phyloP scores from a whole-genome alignment of 1,284 basidiomycete species.

The Trichosporon sp. region DNA sequence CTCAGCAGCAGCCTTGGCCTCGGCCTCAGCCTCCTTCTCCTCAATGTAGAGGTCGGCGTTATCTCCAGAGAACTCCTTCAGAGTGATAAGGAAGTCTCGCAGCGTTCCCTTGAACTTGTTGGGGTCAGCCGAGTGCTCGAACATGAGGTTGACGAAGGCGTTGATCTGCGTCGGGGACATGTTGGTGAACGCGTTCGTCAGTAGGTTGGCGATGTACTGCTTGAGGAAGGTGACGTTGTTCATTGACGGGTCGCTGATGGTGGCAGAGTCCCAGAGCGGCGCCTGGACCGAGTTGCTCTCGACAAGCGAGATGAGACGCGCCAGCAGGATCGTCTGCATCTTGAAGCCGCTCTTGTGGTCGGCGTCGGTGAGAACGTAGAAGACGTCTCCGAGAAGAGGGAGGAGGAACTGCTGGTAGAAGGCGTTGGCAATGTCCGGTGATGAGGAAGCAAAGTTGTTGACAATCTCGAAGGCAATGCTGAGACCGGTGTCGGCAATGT shows the following conservation, averaged over 20 bases:
- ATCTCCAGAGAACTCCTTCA: conserved; percentile 84
- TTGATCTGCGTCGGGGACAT: conserved; percentile 75
- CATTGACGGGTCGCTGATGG: conserved; percentile 68
- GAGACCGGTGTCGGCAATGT: conserved; percentile 93
- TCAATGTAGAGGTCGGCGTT: conserved; percentile 84
- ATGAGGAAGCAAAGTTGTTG: conserved; percentile 87
- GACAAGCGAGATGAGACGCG: conserved; percentile 89
- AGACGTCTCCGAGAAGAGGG: conserved; percentile 89
- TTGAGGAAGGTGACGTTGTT: conserved; percentile 79
- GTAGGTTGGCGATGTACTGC: conserved; percentile 80
- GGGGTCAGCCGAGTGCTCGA: conserved; percentile 82
- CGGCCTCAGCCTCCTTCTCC: conserved; percentile 85
- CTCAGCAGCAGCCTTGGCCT: conserved; percentile 67
- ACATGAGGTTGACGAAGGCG: conserved; percentile 72
- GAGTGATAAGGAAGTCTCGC: conserved; percentile 71
- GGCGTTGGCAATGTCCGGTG: conserved; percentile 68
- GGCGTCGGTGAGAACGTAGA: conserved; percentile 95
- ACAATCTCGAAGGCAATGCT: conserved; percentile 91
- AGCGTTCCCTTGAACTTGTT: conserved; percentile 92
- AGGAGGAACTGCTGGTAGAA: conserved; percentile 93
- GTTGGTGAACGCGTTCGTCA: conserved; percentile 85
- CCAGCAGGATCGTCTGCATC: conserved; percentile 80
- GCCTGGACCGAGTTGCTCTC: conserved; percentile 75
- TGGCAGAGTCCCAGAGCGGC: conserved; percentile 77
- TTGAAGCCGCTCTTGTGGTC: conserved; percentile 99